phyloP scores from a whole-genome alignment of 805 yeast species.

The Saturnispora diversa region DNA sequence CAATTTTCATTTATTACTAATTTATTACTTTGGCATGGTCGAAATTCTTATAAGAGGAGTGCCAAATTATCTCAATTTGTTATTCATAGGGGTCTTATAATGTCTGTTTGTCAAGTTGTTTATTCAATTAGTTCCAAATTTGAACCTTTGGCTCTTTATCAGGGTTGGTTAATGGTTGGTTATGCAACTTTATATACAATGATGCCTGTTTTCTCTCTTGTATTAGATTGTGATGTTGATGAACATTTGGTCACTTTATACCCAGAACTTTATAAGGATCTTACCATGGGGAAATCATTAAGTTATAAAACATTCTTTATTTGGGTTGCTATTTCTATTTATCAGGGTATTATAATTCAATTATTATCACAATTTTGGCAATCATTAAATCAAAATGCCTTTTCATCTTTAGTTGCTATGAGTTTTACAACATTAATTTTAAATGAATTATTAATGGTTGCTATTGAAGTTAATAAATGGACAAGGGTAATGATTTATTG shows the following conservation, averaged over 20 bases:
- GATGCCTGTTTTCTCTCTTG: conserved; percentile 95
- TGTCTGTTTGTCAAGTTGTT: conserved; percentile 91
- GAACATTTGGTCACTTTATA: conserved; percentile 82
- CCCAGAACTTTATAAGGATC: conserved; percentile 91
- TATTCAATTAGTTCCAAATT: conserved; percentile 78
- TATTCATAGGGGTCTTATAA: conserved; percentile 90
- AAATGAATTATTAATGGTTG: conserved; percentile 91
- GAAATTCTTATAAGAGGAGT: conserved; percentile 92
- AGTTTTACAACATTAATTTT: conserved; percentile 72
- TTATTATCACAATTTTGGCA: conserved; percentile 71
- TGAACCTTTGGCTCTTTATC: conserved; percentile 90
- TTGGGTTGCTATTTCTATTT: conserved; percentile 86
- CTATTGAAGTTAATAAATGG: conserved; percentile 90
- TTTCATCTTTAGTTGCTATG: conserved; percentile 73
- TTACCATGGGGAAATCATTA: conserved; percentile 79
- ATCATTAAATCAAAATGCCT: conserved; percentile 46
- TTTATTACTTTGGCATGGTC: conserved; percentile 91
- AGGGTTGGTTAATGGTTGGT: conserved; percentile 98
- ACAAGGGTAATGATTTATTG: conserved; percentile 64
- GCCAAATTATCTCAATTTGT: conserved; percentile 94
- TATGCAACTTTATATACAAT: conserved; percentile 95
- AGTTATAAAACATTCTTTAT: conserved; percentile 82
- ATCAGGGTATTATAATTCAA: conserved; percentile 84
- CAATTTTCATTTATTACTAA: conserved; percentile 87
- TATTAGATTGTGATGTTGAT: conserved; percentile 83